Evolutionary conservation across 78 protist genomes (phyloP), one percentile per base, ranked within the genome.

Genomic region (Dictyostelium discoideum): DNA sequence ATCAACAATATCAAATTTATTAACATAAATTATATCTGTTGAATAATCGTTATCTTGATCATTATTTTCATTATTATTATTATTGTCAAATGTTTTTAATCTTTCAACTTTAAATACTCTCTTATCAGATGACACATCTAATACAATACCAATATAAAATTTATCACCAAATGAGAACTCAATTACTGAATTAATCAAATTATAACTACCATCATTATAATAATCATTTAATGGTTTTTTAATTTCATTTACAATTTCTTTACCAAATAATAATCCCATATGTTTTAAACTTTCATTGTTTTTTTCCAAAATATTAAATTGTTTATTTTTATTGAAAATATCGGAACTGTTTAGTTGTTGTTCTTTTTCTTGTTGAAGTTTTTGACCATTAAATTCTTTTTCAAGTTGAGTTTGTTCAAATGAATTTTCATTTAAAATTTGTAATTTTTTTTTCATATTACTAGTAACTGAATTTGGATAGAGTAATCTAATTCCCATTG

Each of bases 121-220:
- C 2, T 44, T 37, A 79, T 39, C 29, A 10, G 54, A 6, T 79
- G 44, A 79, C n/a, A 46, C 22, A n/a, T 79, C 44, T 4, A 18
- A 14, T 7, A 79, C 32, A 42, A 79, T n/a, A 44, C 84, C 84
- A 42, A 79, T 44, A 79, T 44, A 79, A n/a, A 44, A 44, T 79
- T 37, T 46, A 44, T 46, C 84, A 39, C 44, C 5, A 79, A n/a
- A 79, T 44, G n/a, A 22, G 44, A 79, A 79, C 24, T 79, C 84
- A 44, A 79, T 16, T 0, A 24, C 63, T 1, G 84, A n/a, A n/a
- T 79, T 14, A 16, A 79, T 46, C 0, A 60, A 20, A 20, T 5
- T 7, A 60, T 18, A 20, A 37, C 26, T 63, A 2, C 2, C 44
- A 5, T 42, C 22, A 11, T 18, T 11, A 69, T n/a, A 2, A 5